Evolutionary conservation across 225 moss, liverwort and hornwort species (phyloP).

Genomic region (Lunularia cruciata): DNA sequence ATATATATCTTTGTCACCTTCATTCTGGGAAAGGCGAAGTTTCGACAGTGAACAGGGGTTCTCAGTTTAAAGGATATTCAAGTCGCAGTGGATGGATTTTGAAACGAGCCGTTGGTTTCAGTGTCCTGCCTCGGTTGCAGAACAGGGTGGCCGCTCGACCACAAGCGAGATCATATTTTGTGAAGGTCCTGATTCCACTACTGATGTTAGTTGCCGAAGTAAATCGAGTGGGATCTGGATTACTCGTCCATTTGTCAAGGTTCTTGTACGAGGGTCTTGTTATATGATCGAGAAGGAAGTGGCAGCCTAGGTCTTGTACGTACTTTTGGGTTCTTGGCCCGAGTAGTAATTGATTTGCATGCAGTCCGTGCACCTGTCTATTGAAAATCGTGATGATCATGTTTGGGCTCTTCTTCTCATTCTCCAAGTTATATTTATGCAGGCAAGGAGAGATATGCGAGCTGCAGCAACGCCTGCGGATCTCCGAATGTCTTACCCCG

Average conservation of each 20-base stretch:
- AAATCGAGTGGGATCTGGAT: too few species aligned
- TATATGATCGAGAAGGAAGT: too few species aligned
- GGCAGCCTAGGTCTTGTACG: neutral
- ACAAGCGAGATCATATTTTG: neutral
- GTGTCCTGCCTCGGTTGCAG: neutral
- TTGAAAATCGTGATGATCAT: too few species aligned
- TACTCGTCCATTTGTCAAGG: too few species aligned
- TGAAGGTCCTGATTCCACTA: too few species aligned
- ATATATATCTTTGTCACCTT: too few species aligned
- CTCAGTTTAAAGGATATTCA: neutral
- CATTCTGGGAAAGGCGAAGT: too few species aligned
- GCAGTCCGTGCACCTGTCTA: too few species aligned
- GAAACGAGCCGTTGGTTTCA: neutral
- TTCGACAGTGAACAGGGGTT: too few species aligned
- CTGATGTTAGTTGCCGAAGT: too few species aligned
- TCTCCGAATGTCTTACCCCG: conserved; percentile 23
- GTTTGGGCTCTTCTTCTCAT: neutral
- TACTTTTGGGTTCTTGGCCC: neutral
- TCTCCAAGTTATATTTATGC: neutral
- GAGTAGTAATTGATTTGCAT: too few species aligned
- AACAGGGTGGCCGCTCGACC: neutral
- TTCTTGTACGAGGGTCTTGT: too few species aligned
- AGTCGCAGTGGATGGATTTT: neutral
- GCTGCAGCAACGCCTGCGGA: conserved; percentile 25
- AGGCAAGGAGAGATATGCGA: conserved; percentile 19